Evolutionary conservation across 306 rosid species (phyloP), one percentile per base, ranked within the genome.

Genomic region (Urtica urens): DNA sequence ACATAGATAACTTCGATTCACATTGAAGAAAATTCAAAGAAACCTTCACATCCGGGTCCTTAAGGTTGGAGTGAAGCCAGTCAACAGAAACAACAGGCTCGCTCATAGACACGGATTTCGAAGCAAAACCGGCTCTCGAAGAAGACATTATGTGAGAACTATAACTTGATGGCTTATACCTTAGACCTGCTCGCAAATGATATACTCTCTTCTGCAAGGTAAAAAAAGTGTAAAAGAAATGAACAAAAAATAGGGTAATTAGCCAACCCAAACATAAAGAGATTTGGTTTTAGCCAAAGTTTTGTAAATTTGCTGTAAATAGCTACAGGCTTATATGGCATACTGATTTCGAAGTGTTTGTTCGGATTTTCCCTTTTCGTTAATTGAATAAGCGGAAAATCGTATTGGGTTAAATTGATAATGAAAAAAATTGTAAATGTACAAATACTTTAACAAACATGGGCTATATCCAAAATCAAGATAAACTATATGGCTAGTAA

Each of bases 61-160:
- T 85, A 51, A 92, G 75, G 66, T 92, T 75, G 48, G 77, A 71
- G 63, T 77, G 79, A 34, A 92, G 94, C 99, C 99, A 92, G 44
- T 79, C 93, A 13, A 71, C 87, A 38, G 99, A 79, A 55, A 92
- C 94, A 69, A 82, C 87, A n/a, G 94, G 87, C 55, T 92, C 96
- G 49, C 53, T 69, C 13, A 76, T 52, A 27, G 85, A 48, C 16
- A 66, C 58, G n/a, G 82, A 46, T 42, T 64, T 60, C 15, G 94
- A 72, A 2, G 94, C 76, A 69, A 79, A 82, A 34, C 62, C 52
- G 64, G 79, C 66, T 64, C 68, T 54, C 7, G 99, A 67, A 9
- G 93, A 85, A 58, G 88, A 92, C 93, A 82, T 82, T 41, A 28
- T 49, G 52, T 51, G 37, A 53, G 76, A 71, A 67, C 42, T 19